Base-by-base conservation (phyloP, 2,329 filamentous ascomycete genomes). In the Cercospora sp. region DNA sequence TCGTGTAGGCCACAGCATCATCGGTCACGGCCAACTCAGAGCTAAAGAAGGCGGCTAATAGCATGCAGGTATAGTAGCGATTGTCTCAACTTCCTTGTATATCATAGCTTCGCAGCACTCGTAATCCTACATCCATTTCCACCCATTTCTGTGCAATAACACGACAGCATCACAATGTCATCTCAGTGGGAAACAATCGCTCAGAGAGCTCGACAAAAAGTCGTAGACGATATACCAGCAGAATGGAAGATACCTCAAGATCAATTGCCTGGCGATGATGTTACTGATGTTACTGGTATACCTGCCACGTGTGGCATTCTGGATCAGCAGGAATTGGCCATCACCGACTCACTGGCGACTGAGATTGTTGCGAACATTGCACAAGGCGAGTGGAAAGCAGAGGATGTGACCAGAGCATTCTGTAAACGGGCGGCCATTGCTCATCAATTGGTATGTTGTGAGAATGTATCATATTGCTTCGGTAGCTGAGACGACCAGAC, bases 241-340 rank as follows among this genome's bases (percentile, higher is more conserved):
- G 84, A 88, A 74, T 90, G 87, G 84, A 80, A 82, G 61, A 82
- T 90, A 5, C 86, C 87, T 0, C 75, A 77, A 4, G 74, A 83
- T 53, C 76, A 87, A 45, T 74, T 89, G 0, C 88, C 88, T 1
- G 51, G 48, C 42, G 51, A 63, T 33, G 63, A 68, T 45, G 83
- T 87, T 72, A 79, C 84, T 57, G 83, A 90, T 72, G 85, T 90
- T 16, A 86, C 84, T 0, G 72, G 72, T 3, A 89, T 87, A 77
- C 86, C 87, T 3, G 72, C 72, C 23, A 71, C 74, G 73, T 90
- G 87, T 1, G 87, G 86, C 3, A 88, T 88, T 83, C 88, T 91
- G 70, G 86, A 80, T 1, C 45, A 76, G 1, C 70, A 77, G 18
- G 85, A 87, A 72, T 72, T 87, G 28, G 81, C 83, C 26, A 86